Base-by-base conservation (phyloP, 441 rosid species). In the Jatropha multifida region DNA sequence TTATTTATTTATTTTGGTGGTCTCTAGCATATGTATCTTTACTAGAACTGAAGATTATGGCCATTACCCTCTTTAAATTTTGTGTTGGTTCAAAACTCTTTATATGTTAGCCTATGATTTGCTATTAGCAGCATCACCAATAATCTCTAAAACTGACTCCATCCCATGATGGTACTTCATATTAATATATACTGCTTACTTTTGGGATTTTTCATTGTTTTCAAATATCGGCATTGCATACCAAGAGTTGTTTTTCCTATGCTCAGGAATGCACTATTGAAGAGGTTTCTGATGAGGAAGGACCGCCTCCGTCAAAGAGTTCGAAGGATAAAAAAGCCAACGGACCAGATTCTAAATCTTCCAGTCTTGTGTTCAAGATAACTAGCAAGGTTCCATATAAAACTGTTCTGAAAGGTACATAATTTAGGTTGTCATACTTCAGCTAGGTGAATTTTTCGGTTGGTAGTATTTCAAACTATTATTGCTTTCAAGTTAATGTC, bases 241-340 rank as follows among this genome's bases (percentile, higher is more conserved):
- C 11, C 4, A 51, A 26, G 72, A n/a, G 8, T 8, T 68, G 17
- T 63, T 13, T 40, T 23, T 51, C 73, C 41, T n/a, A 23, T 37
- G 46, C 41, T 56, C 90, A 93, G 97, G 97, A 93, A 79, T 91
- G 94, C 77, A 86, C 56, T 77, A 81, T 93, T 51, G 93, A 91
- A 82, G 92, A 93, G 77, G 74, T 86, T 55, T 38, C 88, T 23
- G 91, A 87, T 56, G 98, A 90, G 27, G 99, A 88, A 83, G 93
- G 84, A 75, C 87, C 86, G 72, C 86, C 84, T 67, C 81, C 83
- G 17, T 75, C 86, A 46, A 92, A 91, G 81, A 84, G 90, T 85
- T 88, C 84, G 12, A 90, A 90, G 85, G 91, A 90, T 69, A 93
- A 89, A 82, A 91, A 90, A 77, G 84, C 89, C 49, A 93, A 87